Evolutionary conservation across 2,329 filamentous ascomycete genomes (phyloP), one percentile per base, ranked within the genome.

Genomic region (Aureobasidium pullulans): DNA sequence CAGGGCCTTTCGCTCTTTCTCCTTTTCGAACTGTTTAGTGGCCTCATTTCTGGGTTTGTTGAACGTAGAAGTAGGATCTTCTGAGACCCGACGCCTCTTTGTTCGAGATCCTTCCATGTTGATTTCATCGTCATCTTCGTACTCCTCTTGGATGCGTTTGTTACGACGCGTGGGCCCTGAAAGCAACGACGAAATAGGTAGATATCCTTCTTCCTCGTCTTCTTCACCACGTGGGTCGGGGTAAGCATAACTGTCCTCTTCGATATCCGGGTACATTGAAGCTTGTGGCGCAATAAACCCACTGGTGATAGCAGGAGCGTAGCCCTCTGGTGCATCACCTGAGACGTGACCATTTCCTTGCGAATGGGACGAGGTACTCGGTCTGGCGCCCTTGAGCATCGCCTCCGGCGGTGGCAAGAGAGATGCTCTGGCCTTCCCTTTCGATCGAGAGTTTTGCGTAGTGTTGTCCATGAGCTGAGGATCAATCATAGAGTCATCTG

Each of bases 1-100:
- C 2, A 73, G 64, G 1, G 71, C 69, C 49, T 71, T 72, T 7
- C 68, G 66, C 63, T 79, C 72, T 47, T 78, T 72, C 63, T 78
- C 73, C 56, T 75, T 75, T 61, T 77, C 73, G 60, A 77, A 80
- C 59, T 80, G 74, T 48, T 75, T 71, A 9, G 76, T 76, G 9
- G 76, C 73, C 29, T 73, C 72, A 44, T 70, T 77, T 65, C 75
- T 77, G 63, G 71, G 65, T 29, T 44, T 52, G 39, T 36, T 43
- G 6, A 44, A 4, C 6, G 28, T 9, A 34, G 16, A 36, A 28
- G 57, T n/a, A 13, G 57, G 57, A 23, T 66, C 68, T 29, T 62
- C 71, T 60, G 61, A 68, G 57, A 64, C 66, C 56, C 66, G 68
- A n/a, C 68, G 69, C 62, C 71, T 71, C 52, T 70, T 72, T 3